These are phyloP conservation scores for Pilatotrama ljubarskyi DNA, from an alignment of 768 basidiomycete species.

Conservation along the genomic window DNA sequence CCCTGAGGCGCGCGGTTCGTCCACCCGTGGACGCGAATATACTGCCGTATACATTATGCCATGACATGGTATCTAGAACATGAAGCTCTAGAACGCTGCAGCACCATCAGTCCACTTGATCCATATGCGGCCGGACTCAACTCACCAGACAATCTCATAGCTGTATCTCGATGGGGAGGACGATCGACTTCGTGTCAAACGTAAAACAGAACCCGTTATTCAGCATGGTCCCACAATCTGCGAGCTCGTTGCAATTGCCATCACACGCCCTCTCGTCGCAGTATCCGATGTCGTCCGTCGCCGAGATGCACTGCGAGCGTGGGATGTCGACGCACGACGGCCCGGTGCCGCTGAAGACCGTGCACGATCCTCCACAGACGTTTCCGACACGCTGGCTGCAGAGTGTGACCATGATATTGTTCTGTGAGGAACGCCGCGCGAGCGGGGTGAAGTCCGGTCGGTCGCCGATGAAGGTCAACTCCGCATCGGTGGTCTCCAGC, in stretches of 20 bases:
- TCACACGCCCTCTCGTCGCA: conserved; percentile 30
- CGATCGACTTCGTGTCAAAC: conserved; percentile 33
- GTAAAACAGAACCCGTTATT: conserved; percentile 34
- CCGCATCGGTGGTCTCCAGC: conserved; percentile 24
- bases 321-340: conserved; percentile 31
- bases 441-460: conserved; percentile 14
- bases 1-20: too few species aligned
- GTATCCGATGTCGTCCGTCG: conserved; percentile 34
- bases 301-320: conserved; percentile 34
- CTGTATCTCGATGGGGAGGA: too few species aligned
- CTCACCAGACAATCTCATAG: too few species aligned
- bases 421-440: conserved; percentile 19
- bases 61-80: too few species aligned
- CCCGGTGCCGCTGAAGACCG: conserved; percentile 32
- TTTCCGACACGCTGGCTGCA: conserved; percentile 28
- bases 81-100: too few species aligned
- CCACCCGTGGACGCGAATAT: too few species aligned
- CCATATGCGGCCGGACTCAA: too few species aligned
- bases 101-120: too few species aligned
- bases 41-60: too few species aligned
- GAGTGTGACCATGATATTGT: conserved; percentile 31
- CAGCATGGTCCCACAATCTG: conserved; percentile 29
- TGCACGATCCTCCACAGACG: conserved; percentile 36
- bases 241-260: conserved; percentile 28
- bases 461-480: conserved; percentile 28